Evolutionary conservation across 75 land plant genomes (phyloP).

Genomic region (Pseudotsuga menziesii): DNA sequence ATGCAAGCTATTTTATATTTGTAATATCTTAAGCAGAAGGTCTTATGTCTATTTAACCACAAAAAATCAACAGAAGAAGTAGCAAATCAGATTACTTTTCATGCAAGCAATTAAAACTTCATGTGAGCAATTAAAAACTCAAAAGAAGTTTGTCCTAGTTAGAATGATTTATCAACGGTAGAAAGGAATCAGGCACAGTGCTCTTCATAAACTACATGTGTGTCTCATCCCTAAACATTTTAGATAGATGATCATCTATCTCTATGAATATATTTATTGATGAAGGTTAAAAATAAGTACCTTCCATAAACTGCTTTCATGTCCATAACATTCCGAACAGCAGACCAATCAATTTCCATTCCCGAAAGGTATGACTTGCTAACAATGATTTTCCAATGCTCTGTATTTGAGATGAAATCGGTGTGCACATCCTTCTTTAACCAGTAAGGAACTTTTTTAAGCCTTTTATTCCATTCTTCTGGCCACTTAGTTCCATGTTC

Average conservation of each 20-base stretch:
- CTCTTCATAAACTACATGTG: not conserved
- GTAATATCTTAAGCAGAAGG: not conserved
- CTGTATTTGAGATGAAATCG: slow-evolving; percentile 25
- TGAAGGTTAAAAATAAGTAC: slow-evolving; percentile 17
- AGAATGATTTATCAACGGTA: not conserved
- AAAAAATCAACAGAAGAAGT: not conserved
- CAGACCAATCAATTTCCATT: slow-evolving; percentile 39
- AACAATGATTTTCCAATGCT: slow-evolving; percentile 46
- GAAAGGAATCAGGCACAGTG: not conserved
- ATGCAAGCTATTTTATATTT: not conserved
- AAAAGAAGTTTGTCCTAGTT: not conserved
- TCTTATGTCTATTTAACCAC: not conserved
- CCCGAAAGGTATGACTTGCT: slow-evolving; percentile 44
- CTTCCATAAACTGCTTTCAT: slow-evolving; percentile 58
- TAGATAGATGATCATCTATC: not conserved
- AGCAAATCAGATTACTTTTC: not conserved
- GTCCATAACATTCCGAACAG: slow-evolving; percentile 55
- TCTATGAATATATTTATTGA: not conserved
- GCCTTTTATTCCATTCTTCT: slow-evolving; percentile 36
- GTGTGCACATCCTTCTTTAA: slow-evolving; percentile 22
- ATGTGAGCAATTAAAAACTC: not conserved
- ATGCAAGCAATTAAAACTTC: not conserved
- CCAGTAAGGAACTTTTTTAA: slow-evolving; percentile 34
- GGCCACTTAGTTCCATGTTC: slow-evolving; percentile 43
- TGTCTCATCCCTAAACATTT: not conserved